These are phyloP conservation scores for Toxicodendron radicans DNA, from an alignment of 345 rosid species.

Conservation along the genomic window DNA sequence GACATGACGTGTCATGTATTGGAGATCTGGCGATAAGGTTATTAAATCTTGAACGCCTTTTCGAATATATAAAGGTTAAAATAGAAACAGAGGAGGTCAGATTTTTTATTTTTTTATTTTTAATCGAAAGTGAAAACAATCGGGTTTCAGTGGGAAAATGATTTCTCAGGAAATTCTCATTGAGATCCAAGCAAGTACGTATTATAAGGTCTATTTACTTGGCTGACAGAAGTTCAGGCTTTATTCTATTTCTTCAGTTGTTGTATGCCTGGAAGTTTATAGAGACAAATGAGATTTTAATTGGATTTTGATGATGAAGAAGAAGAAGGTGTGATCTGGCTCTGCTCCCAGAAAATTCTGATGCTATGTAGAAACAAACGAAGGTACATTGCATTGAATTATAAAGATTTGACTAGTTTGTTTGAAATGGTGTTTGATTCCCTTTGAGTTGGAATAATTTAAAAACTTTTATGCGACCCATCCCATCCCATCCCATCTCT, in stretches of 20 bases:
- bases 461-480: background rate
- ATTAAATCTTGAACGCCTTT: background rate
- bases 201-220: background rate
- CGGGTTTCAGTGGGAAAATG: background rate
- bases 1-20: slow-evolving; percentile 12
- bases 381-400: background rate
- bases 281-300: background rate
- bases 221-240: background rate
- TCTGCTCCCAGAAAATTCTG: background rate
- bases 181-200: background rate
- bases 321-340: background rate
- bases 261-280: background rate
- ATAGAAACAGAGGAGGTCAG: too few species aligned
- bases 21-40: background rate
- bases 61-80: background rate
- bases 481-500: background rate
- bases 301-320: background rate
- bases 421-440: background rate
- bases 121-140: background rate
- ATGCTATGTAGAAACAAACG: background rate
- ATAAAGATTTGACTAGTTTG: slow-evolving; percentile 16
- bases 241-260: background rate
- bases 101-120: too few species aligned
- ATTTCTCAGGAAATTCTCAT: background rate
- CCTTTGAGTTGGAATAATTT: background rate